Percentiles rank a stretch among this genome's conserved stretches.
These are phyloP conservation scores for Tylopilus rubrobrunneus DNA, from an alignment of 768 basidiomycete genomes.

Conservation along the genomic window DNA sequence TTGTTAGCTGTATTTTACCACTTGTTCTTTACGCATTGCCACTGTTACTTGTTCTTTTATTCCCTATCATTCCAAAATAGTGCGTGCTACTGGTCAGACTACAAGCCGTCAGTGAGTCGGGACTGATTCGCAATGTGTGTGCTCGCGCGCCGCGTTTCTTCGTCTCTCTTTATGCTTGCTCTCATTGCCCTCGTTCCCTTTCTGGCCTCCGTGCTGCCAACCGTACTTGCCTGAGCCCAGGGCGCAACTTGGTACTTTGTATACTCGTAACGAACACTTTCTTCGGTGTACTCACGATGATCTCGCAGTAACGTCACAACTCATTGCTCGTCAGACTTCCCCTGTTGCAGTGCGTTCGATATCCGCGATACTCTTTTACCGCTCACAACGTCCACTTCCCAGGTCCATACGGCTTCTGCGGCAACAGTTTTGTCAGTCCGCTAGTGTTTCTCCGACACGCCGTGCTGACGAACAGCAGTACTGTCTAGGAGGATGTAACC, in stretches of 20 bases:
- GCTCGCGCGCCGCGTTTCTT: no score
- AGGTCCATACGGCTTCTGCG: conserved; percentile 58
- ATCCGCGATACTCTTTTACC: neutral
- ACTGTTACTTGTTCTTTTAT: no score
- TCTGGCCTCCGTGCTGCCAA: conserved; percentile 13
- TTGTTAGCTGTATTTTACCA: no score
- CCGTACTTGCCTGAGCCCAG: conserved; percentile 15
- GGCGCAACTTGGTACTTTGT: conserved; percentile 27
- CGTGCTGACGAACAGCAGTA: conserved; percentile 42
- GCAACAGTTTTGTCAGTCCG: conserved; percentile 35
- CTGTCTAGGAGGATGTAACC: conserved; percentile 86
- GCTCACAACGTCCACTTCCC: neutral
- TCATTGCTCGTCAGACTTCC: conserved; percentile 34
- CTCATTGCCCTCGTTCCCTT: conserved; percentile 18
- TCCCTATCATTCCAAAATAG: no score
- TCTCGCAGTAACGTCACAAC: conserved; percentile 35
- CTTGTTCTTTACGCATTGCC: no score
- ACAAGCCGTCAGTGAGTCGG: no score
- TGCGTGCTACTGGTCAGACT: no score
- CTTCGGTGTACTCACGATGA: neutral
- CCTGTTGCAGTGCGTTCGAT: conserved; percentile 42
- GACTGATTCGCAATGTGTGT: no score
- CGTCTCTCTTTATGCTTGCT: conserved; percentile 20
- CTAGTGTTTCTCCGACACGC: neutral
- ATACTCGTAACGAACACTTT: neutral